Evolutionary conservation across 108 stramenopile species (phyloP), one percentile per base, ranked within the genome.

Genomic region (Aurantiochytrium sp.): DNA sequence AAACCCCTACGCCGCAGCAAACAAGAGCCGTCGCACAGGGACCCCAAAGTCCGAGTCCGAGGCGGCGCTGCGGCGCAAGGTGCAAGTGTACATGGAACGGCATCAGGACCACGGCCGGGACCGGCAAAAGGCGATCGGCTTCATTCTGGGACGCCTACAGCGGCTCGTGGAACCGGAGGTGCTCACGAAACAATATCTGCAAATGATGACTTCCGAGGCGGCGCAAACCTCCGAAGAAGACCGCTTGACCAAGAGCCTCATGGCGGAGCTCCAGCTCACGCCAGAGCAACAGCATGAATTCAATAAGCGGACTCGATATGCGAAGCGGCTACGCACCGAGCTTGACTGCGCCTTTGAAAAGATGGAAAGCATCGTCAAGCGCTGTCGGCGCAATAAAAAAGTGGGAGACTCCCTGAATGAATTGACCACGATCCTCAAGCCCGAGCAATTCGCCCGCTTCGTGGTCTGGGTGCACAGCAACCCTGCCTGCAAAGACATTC

Each of bases 401-500:
- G 76, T 83, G n/a, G 76, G 76, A 6, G 76, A 83, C 28, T 83
- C 76, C 6, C 76, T 83, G 10, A 83, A 83, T 23, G 76, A 83
- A 35, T 3, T 83, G n/a, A 83, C 76, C 2, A 47, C 49, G 19
- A 83, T 83, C n/a, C 51, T 83, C 45, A 47, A 53, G 4, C 76
- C 76, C n/a, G 76, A 83, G 76, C 76, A 83, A 23, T 83, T 83
- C 23, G 76, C 76, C 51, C 45, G 76, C 25, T 83, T 83, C 51
- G 76, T 83, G n/a, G 76, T 83, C 6, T 83, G 76, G 76, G 76
- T 83, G 18, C 76, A 53, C 49, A 83, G 76, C 51, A 83, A 83
- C 4, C 76, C 76, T 10, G 76, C 76, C 25, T 83, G 76, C 76
- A 83, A 83, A 35, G 76, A 83, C 51, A 83, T 83, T 53, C 76